Conservation (phyloP, 2,329 filamentous ascomycete genomes). For the Thielaviopsis punctulata region DNA sequence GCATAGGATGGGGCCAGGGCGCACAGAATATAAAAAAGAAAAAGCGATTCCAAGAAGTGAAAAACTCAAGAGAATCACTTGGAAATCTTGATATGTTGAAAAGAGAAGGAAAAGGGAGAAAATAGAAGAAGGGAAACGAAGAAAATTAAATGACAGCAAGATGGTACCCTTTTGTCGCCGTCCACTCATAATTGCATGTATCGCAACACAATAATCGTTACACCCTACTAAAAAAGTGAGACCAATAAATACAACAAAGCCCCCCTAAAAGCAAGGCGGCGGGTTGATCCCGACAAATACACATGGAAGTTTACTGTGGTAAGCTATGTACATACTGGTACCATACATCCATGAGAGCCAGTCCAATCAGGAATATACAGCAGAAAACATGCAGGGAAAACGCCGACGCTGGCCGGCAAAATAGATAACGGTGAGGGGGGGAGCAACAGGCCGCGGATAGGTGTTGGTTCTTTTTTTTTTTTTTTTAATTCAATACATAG, state of each 20-base stretch:
- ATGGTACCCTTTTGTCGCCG: not conserved
- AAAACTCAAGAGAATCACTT: not conserved
- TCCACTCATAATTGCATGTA: not conserved
- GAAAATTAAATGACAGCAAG: not conserved
- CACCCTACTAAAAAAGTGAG: too few species aligned
- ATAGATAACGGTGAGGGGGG: not conserved
- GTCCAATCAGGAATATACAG: not conserved
- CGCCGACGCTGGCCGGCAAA: not conserved
- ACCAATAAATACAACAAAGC: too few species aligned
- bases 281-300: not conserved
- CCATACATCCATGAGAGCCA: not conserved
- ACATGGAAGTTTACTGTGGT: too few species aligned
- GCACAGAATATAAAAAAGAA: not conserved
- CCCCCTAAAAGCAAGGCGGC: too few species aligned
- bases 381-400: not conserved
- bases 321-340: too few species aligned
- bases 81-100: too few species aligned
- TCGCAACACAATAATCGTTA: too few species aligned
- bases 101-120: not conserved
- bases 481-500: too few species aligned
- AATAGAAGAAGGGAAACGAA: not conserved
- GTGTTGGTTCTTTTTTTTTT: too few species aligned
- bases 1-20: constrained; percentile 8
- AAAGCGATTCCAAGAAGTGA: not conserved
- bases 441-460: too few species aligned